Conservation (phyloP, 495 filamentous ascomycete species). For the Penicillium longicatenatum region DNA sequence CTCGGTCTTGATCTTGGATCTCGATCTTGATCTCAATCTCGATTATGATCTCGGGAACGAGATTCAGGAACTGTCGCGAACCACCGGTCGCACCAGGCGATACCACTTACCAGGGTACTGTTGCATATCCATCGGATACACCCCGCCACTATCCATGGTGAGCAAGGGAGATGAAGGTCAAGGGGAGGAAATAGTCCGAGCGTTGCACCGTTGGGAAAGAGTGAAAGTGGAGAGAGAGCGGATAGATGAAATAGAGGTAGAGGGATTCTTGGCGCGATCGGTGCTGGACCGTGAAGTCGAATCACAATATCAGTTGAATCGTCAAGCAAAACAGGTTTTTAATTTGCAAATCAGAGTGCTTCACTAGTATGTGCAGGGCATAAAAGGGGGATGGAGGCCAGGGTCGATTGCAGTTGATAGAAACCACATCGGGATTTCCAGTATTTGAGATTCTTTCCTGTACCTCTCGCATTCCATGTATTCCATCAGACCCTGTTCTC, state of each 20-base stretch:
- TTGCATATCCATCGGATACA: slow-evolving; percentile 31
- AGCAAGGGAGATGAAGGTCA: slow-evolving; percentile 11
- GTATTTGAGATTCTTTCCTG: neutral
- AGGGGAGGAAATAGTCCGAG: slow-evolving; percentile 7
- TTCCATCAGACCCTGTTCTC: too few species aligned
- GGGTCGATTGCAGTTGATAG: too few species aligned
- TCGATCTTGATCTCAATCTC: neutral
- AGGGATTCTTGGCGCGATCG: slow-evolving; percentile 3
- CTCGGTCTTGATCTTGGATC: neutral
- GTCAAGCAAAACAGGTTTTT: too few species aligned
- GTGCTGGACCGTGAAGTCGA: neutral
- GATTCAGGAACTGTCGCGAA: neutral
- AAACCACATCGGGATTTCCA: too few species aligned
- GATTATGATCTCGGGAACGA: neutral
- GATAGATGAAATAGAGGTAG: neutral
- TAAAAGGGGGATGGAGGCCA: neutral
- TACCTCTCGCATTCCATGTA: too few species aligned
- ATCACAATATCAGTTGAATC: neutral
- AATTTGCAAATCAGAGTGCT: neutral
- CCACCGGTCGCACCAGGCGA: neutral
- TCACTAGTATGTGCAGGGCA: neutral
- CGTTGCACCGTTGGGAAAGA: neutral
- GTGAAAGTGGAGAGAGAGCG: slow-evolving; percentile 5
- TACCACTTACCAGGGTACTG: slow-evolving; percentile 24
- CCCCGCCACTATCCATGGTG: slow-evolving; percentile 28